These are phyloP conservation scores for Auriscalpium orientale DNA, from an alignment of 768 basidiomycete species.

Conservation along the genomic window DNA sequence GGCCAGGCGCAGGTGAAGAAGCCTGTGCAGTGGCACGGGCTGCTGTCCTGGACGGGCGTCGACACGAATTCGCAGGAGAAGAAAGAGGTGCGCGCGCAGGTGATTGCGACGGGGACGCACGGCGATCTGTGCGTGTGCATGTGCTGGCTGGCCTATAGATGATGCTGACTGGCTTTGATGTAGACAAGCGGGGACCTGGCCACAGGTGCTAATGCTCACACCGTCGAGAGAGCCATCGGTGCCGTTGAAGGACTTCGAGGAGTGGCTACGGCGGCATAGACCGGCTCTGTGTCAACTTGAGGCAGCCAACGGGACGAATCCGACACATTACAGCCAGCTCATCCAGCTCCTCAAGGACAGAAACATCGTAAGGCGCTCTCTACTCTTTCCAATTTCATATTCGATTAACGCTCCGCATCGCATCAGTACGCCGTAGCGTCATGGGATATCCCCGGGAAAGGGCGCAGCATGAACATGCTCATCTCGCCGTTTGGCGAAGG, in stretches of 20 bases:
- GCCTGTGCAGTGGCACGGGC: constrained; percentile 7
- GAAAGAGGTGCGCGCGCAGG: constrained; percentile 13
- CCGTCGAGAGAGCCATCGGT: constrained; percentile 4
- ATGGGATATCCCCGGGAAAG: constrained; percentile 11
- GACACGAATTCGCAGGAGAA: constrained; percentile 9
- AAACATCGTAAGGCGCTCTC: constrained; percentile 1
- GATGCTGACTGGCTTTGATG: not conserved
- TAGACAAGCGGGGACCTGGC: constrained; percentile 8
- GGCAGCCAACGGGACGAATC: constrained; percentile 4
- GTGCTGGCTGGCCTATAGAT: not conserved
- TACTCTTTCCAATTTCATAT: not conserved
- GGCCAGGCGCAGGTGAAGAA: not conserved
- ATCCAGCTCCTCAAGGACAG: constrained; percentile 10
- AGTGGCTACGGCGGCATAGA: constrained; percentile 6
- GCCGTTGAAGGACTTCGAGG: constrained; percentile 10
- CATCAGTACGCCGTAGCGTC: constrained; percentile 12
- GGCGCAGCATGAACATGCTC: constrained; percentile 7
- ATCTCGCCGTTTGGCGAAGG: constrained; percentile 10
- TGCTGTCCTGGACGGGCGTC: constrained; percentile 10
- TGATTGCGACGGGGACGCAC: constrained; percentile 1
- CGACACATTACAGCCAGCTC: constrained; percentile 4
- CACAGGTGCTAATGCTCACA: constrained; percentile 3
- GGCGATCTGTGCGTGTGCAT: constrained; percentile 7
- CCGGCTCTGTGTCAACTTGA: constrained; percentile 7
- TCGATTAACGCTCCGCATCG: not conserved